Evolutionary conservation across 768 basidiomycete genomes (phyloP).

Genomic region (Rubroboletus satanas): DNA sequence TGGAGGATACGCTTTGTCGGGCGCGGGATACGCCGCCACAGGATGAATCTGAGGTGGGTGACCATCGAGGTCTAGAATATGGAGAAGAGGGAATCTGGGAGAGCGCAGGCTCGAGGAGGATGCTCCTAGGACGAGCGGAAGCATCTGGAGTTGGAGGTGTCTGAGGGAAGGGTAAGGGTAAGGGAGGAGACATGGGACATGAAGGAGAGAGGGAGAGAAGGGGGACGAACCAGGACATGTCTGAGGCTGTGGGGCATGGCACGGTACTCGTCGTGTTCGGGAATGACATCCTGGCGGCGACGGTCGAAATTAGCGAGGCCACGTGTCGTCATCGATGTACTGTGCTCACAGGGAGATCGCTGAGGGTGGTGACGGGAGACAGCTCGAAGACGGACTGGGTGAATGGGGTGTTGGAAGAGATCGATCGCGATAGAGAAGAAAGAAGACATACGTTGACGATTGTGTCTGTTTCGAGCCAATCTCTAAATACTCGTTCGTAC

Average conservation of each 20-base stretch:
- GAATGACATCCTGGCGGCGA: constrained; percentile 26
- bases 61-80: constrained; percentile 19
- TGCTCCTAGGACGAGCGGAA: constrained; percentile 21
- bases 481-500: constrained; percentile 14
- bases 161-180: constrained; percentile 10
- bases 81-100: constrained; percentile 13
- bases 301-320: constrained; percentile 19
- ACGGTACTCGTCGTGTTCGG: constrained; percentile 27
- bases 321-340: constrained; percentile 15
- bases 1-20: constrained; percentile 39
- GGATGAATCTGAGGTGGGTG: constrained; percentile 15
- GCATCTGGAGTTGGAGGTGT: constrained; percentile 21
- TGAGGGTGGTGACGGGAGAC: constrained; percentile 21
- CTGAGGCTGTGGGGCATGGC: constrained; percentile 30
- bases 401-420: background rate
- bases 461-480: constrained; percentile 18
- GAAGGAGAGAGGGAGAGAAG: background rate
- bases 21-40: constrained; percentile 23
- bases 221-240: constrained; percentile 26
- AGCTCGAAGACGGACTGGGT: constrained; percentile 19
- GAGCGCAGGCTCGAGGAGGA: constrained; percentile 25
- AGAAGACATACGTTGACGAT: constrained; percentile 25
- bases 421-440: background rate
- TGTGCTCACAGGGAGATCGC: constrained; percentile 29
- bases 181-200: constrained; percentile 5